Percentiles rank a stretch among this genome's conserved stretches.
Conservation (phyloP, 208 protist species). For the Acanthamoeba divionensis region DNA sequence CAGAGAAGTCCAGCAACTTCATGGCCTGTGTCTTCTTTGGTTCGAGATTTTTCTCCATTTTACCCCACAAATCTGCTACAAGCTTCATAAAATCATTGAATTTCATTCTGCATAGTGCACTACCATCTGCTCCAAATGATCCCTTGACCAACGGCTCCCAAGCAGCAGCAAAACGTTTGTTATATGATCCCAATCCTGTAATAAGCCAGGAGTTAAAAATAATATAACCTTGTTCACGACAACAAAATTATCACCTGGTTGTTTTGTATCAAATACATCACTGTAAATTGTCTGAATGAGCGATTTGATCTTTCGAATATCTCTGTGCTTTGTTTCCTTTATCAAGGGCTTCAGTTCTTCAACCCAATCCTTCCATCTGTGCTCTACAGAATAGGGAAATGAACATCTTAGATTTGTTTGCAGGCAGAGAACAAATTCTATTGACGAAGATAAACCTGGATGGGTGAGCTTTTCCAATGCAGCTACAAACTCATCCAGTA, state of each 20-base stretch:
- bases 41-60: constrained; percentile 48
- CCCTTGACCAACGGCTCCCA: constrained; percentile 47
- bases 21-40: constrained; percentile 50
- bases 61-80: constrained; percentile 12
- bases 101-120: constrained; percentile 37
- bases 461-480: constrained; percentile 74
- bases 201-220: neutral
- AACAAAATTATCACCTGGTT: neutral
- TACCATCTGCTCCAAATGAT: constrained; percentile 30
- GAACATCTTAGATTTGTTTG: neutral
- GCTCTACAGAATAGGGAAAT: constrained; percentile 50
- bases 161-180: constrained; percentile 68
- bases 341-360: constrained; percentile 68
- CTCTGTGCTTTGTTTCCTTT: neutral
- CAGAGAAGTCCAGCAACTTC: constrained; percentile 73
- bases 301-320: neutral
- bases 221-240: neutral
- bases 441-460: constrained; percentile 59
- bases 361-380: constrained; percentile 78
- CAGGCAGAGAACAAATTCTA: neutral
- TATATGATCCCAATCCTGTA: constrained; percentile 54
- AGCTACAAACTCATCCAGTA: constrained; percentile 69
- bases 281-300: constrained; percentile 48
- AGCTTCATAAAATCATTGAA: constrained; percentile 18
- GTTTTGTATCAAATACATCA: constrained; percentile 71